Percentiles rank a stretch among this genome's conserved stretches.
phyloP scores from a whole-genome alignment of 1,284 basidiomycete genomes.

The Pulchroboletus neoregius region DNA sequence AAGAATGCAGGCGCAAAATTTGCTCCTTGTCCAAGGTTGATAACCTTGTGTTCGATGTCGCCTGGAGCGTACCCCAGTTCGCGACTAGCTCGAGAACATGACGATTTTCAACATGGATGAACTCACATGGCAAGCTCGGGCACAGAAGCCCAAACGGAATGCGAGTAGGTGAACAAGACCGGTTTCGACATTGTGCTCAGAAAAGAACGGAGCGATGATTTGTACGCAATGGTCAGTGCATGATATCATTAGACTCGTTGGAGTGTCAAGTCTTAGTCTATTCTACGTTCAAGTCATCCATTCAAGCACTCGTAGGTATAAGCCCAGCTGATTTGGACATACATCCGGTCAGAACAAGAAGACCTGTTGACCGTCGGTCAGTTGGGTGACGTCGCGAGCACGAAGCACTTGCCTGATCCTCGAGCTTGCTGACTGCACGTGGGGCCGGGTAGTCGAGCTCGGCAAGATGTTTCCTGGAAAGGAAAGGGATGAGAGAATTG shows the following conservation, averaged over 20 bases:
- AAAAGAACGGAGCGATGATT: neutral
- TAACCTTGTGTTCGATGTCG: constrained; percentile 35
- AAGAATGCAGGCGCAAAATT: constrained; percentile 62
- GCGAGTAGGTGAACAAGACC: constrained; percentile 42
- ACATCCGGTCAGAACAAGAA: constrained; percentile 54
- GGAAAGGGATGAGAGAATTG: neutral
- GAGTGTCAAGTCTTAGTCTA: neutral
- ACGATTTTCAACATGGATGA: neutral
- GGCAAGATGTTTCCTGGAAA: constrained; percentile 76
- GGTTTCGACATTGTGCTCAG: constrained; percentile 12
- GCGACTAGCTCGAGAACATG: constrained; percentile 23
- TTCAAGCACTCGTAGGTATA: no score
- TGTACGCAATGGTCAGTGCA: neutral
- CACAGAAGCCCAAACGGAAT: constrained; percentile 48
- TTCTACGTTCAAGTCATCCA: no score
- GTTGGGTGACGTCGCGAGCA: constrained; percentile 1
- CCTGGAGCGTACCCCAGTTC: constrained; percentile 42
- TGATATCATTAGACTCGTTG: constrained; percentile 12
- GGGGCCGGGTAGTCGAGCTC: constrained; percentile 86
- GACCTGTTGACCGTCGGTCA: constrained; percentile 38
- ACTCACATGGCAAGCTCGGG: constrained; percentile 49
- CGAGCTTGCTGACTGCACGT: constrained; percentile 88
- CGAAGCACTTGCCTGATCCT: constrained; percentile 66
- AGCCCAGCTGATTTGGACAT: neutral
- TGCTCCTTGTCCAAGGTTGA: constrained; percentile 50